Base-by-base conservation (phyloP, 495 filamentous ascomycete genomes). In the Penicilliopsis zonata region DNA sequence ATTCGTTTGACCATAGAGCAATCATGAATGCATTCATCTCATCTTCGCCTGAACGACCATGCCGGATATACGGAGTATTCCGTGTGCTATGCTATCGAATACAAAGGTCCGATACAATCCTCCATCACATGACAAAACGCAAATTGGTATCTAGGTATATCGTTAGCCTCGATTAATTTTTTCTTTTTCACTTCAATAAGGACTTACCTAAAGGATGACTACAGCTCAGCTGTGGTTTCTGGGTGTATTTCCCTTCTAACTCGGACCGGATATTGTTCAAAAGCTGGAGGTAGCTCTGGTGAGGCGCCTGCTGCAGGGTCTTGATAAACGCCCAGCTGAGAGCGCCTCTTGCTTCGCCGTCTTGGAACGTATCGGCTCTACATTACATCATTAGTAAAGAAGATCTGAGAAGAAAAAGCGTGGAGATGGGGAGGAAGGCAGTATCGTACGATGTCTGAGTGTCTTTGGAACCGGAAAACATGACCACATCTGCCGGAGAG, bases 321-420 rank as follows among this genome's bases (percentile, higher is more conserved):
- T 75, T 82, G 50, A 98, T 86, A 51, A 98, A 98, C 2, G 90
- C 92, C 76, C 84, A 95, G 16, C 85, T 93, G 79, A 98, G 84
- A 41, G 92, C 90, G 17, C 90, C 90, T 1, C 90, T 94, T 21
- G 90, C 92, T 50, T 96, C 74, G 21, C 86, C 82, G 37, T 63
- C 60, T 27, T 61, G 57, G 46, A 63, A 63, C 2, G 59, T 63
- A 41, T 63, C 59, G 17, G 59, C 59, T 18, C 59, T 63, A 24
- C n/a, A n/a, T 18, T 17, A 28, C 26, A 15, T 20, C 21, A 22
- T 44, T 34, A 38, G 21, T n/a, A 23, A 23, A 23, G 21, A 6
- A 23, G n/a, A 23, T 23, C n/a, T 4, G 18, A 30, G 14, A 3
- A 8, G 28, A 9, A 13, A 30, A 30, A 6, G 6, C 26, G 5